A percentile compares a stretch with the other conserved stretches of the same genome.
phyloP scores from a whole-genome alignment of 1,284 basidiomycete genomes.

The Ustilago sp. region DNA sequence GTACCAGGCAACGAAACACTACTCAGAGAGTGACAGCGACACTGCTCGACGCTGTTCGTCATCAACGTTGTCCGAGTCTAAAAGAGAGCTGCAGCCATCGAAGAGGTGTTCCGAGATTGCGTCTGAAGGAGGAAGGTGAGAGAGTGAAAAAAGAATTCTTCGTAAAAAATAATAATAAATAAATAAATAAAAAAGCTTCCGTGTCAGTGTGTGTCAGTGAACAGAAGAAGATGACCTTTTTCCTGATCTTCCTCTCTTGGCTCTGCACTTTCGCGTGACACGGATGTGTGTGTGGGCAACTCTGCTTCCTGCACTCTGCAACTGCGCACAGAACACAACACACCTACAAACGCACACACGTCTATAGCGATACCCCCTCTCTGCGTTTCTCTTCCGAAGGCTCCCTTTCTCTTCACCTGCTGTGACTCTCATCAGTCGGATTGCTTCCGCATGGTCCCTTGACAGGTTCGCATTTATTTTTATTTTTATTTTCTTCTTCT shows the following conservation, averaged over 20 bases:
- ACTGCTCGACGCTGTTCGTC: too few relatives aligned
- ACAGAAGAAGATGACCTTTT: constrained; percentile 6
- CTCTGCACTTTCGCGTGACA: not conserved
- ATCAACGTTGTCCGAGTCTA: not conserved
- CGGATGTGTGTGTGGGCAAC: not conserved
- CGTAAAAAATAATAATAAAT: not conserved
- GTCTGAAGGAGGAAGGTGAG: too few relatives aligned
- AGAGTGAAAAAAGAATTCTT: not conserved
- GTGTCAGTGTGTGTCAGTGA: constrained; percentile 3
- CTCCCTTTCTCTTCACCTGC: not conserved
- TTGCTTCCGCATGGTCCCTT: not conserved
- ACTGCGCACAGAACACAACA: not conserved
- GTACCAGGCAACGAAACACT: too few relatives aligned
- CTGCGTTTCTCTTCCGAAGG: not conserved
- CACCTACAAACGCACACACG: constrained; percentile 1
- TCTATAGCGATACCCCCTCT: not conserved
- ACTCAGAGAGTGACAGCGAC: too few relatives aligned
- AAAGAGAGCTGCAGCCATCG: not conserved
- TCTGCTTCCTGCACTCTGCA: not conserved
- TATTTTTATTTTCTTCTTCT: not conserved
- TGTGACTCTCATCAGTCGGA: not conserved
- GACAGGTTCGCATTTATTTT: not conserved
- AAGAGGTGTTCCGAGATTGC: not conserved
- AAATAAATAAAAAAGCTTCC: not conserved
- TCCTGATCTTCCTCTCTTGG: not conserved